These are phyloP conservation scores for Calocybe gangraenosa DNA, from an alignment of 768 basidiomycete species.

Conservation along the genomic window DNA sequence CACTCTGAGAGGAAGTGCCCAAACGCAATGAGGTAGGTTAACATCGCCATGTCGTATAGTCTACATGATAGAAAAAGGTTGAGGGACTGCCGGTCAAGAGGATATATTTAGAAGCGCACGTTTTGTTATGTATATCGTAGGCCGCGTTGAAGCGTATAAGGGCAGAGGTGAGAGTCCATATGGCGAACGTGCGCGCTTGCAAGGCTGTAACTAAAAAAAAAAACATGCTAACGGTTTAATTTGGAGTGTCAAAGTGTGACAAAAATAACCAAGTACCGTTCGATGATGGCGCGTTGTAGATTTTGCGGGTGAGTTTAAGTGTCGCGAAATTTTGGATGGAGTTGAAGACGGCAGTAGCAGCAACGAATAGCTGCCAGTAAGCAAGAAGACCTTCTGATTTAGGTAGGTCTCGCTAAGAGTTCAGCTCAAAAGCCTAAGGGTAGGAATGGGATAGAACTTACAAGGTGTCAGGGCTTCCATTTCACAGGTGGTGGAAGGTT, in stretches of 20 bases:
- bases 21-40: conserved; percentile 88
- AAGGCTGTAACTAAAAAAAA: conserved; percentile 67
- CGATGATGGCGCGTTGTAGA: conserved; percentile 55
- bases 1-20: conserved; percentile 86
- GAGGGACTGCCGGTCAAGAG: conserved; percentile 1
- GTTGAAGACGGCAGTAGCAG: conserved; percentile 80
- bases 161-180: conserved; percentile 88
- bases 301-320: conserved; percentile 67
- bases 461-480: conserved; percentile 8
- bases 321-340: conserved; percentile 78
- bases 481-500: too few species aligned
- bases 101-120: conserved; percentile 42
- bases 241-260: too few species aligned
- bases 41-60: conserved; percentile 83
- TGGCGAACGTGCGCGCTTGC: conserved; percentile 85
- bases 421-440: not conserved
- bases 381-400: conserved; percentile 69
- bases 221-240: too few species aligned
- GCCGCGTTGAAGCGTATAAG: conserved; percentile 84
- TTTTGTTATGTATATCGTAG: conserved; percentile 80
- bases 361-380: conserved; percentile 83
- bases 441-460: conserved; percentile 7
- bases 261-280: conserved; percentile 27
- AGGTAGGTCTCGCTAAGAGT: conserved; percentile 49
- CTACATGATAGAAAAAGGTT: conserved; percentile 37